Base-by-base conservation (phyloP, 1,284 basidiomycete genomes). In the Tremellales sp. region DNA sequence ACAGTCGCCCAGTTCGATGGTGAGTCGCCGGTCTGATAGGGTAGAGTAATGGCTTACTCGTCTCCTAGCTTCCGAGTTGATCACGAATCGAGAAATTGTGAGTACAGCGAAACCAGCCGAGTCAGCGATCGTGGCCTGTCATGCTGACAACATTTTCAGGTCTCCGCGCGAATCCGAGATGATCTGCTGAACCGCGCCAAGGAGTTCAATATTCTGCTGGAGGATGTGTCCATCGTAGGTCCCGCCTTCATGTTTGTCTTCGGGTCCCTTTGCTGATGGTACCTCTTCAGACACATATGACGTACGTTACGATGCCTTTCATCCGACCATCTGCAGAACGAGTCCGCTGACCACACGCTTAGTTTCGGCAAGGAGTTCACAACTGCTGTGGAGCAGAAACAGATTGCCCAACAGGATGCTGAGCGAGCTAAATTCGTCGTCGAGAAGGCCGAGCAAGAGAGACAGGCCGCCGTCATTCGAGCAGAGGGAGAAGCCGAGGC, bases 401-500 rank as follows among this genome's bases (percentile, higher is more conserved):
- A 72, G 49, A 71, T 71, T 45, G 68, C 68, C 7, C 70, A 73
- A 60, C 72, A 73, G 87, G 92, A 95, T 75, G 93, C 93, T 51
- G 95, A 99, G 76, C 83, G 95, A 38, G 94, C 94, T 54, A 97
- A 95, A 74, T 98, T 98, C 73, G 88, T 98, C 57, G 94, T 99
- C 56, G 95, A 99, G 48, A 70, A 71, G 51, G 91, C 95, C 28
- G 94, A 98, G 72, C 95, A 99, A 85, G 95, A 98, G 74, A 84
- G 93, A 49, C 94, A 98, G 77, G 95, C 94, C 1, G 85, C 90
- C 5, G 93, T 99, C 55, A 97, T 99, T 56, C 84, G 95, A 47
- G 93, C 95, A 2, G 94, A 99, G 73, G 95, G 95, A 52, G 94
- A 99, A 76, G 94, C 94, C 4, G 93, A 98, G 75, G 95, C 94